Evolutionary conservation across 2,329 filamentous ascomycete species (phyloP), one percentile per base, ranked within the genome.

Genomic region (Plenodomus lindquistii): DNA sequence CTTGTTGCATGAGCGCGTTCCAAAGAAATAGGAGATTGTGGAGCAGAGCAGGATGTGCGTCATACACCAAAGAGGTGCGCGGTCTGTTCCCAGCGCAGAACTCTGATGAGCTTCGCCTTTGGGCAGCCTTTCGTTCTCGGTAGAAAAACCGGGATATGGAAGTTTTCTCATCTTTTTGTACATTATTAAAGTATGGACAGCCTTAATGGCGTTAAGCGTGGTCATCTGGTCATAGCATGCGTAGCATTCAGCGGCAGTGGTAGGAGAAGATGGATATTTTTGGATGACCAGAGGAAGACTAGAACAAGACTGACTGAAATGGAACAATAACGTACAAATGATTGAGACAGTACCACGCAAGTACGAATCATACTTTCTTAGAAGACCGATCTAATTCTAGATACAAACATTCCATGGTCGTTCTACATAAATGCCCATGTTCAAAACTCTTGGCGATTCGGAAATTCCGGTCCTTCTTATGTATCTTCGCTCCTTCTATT

Each of bases 1-100:
- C 27, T 31, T 15, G 27, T 31, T 8, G 27, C 27, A 15, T 31
- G 27, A 31, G 27, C 27, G 15, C 11, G 6, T 24, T 11, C 22
- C 6, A 24, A 6, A 6, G 6, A 6, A 24, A 24, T 6, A 24
- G 11, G 22, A 24, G 22, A 24, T n/a, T n/a, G n/a, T n/a, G n/a
- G n/a, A 36, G 37, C 18, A 24, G 13, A 21, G 18, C 42, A 34
- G 22, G 17, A 24, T 24, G 34, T 44, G 35, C 20, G 29, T 36
- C 40, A 35, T 27, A 36, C 17, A 16, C 21, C 20, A 37, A n/a
- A 51, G 44, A 29, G 40, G 22, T 42, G 38, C 22, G 38, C 46
- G 15, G 18, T 20, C 29, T 16, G 21, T 13, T 19, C 11, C 18
- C 24, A 15, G 24, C 24, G 21, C 21, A n/a, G 29, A 16, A 19